Base-by-base conservation (phyloP, 2,329 filamentous ascomycete genomes). In the Apiospora malaysiana region DNA sequence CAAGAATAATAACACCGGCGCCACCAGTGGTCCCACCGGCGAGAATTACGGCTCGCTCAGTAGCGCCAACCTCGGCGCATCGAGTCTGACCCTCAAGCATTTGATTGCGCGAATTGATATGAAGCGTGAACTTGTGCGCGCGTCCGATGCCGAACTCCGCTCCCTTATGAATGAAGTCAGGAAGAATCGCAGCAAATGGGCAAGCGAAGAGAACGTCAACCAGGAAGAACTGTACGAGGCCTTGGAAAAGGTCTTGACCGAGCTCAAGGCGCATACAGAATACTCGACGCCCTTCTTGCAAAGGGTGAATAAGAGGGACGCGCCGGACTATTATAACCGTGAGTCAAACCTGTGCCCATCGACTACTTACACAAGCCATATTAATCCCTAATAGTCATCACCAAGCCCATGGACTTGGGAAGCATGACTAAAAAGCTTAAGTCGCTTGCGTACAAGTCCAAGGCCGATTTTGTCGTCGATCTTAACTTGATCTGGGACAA, bases 181-280 rank as follows among this genome's bases (percentile, higher is more conserved):
- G 74, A 99, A 98, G 82, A 98, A 98, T 77, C 89, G 96, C 77
- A 98, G 95, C 82, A 99, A 99, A 83, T 99, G 96, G 96, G 95
- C 96, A 4, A 98, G 93, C 80, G 96, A 98, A 81, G 96, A 99
- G 76, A 96, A 97, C 76, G 92, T 99, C 73, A 95, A 96, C 72
- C 96, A 99, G 82, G 96, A 99, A 82, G 96, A 99, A 82, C 87
- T 99, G 7, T 99, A 99, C 80, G 96, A 99, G 83, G 94, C 96
- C 14, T 87, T 96, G 18, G 96, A 99, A 81, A 98, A 98, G 84
- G 96, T 99, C 69, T 87, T 99, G 78, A 97, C 95, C 78, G 95
- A 98, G 81, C 90, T 99, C 70, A 98, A 98, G 82, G 96, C 96
- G 46, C 95, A 97, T 84, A 97, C 94, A 1, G 96, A 99, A 81